Evolutionary conservation across 2,329 filamentous ascomycete species (phyloP), one percentile per base, ranked within the genome.

Genomic region (Colletotrichum liriopes): DNA sequence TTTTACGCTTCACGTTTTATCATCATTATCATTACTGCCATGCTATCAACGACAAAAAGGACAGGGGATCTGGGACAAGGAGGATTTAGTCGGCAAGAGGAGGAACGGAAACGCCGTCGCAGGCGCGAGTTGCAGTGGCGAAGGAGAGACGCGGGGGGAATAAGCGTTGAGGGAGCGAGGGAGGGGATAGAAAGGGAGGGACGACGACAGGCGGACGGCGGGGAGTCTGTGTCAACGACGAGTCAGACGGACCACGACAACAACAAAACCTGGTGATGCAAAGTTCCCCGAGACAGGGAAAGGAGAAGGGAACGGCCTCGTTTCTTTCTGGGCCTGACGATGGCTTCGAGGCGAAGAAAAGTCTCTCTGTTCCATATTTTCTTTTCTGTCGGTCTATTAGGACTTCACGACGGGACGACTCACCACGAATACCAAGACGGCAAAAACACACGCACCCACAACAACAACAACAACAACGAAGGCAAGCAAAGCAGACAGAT

Each of bases 31-130:
- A 51, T 35, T 52, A 62, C 29, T 51, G 47, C 35, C 8, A 64
- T 64, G 43, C 23, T 58, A 58, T 51, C 58, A 20, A 61, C 18
- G 62, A 71, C 26, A 37, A 66, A n/a, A 60, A 32, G 51, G 18
- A 67, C 20, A 29, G 9, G 65, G 64, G 9, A 23, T 35, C 9
- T n/a, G 45, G 23, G 7, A 20, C 5, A 14, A 18, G 61, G 26
- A 26, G 35, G 65, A 47, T 11, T n/a, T 56, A 45, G 65, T 26
- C 35, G 20, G 55, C 6, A 59, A 61, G 65, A 52, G 55, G 37
- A 29, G 55, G 37, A 52, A 6, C 3, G 37, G 9, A 49, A 26
- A 43, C 2, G 16, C 16, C 20, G 47, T 20, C 23, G 29, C 11
- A 18, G 20, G 6, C 12, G 8, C 16, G 7, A 49, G 6, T 16